Conservation (phyloP, 495 filamentous ascomycete species). For the Neurospora sp. region DNA sequence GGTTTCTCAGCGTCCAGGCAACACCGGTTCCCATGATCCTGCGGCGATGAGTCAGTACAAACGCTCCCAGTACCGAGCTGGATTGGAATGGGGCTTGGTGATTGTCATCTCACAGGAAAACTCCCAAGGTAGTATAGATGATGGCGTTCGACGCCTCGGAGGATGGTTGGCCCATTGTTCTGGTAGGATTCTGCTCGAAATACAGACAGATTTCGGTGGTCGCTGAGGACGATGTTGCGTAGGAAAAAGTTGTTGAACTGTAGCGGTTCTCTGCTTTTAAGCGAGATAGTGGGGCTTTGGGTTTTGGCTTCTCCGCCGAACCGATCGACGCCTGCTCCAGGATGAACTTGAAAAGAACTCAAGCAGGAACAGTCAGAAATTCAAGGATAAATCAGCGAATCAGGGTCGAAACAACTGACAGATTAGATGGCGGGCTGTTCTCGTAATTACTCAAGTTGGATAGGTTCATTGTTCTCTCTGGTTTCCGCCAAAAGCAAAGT, state of each 20-base stretch:
- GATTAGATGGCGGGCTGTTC: not conserved
- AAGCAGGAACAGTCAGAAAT: not conserved
- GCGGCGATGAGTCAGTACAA: not conserved
- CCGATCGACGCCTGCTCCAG: not conserved
- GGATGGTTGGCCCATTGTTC: constrained; percentile 56
- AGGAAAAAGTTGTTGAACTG: not conserved
- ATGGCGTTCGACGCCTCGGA: constrained; percentile 62
- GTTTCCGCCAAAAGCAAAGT: not conserved
- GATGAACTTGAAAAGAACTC: not conserved
- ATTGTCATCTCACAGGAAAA: constrained; percentile 49
- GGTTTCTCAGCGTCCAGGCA: constrained; percentile 58
- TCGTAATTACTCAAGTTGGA: not conserved
- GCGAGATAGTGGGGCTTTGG: not conserved
- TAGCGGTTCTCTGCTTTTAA: not conserved
- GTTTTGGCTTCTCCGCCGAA: not conserved
- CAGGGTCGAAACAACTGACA: not conserved
- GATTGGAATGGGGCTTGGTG: not conserved
- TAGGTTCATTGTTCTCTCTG: not conserved
- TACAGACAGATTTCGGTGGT: not conserved
- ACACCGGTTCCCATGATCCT: constrained; percentile 55
- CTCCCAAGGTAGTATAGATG: constrained; percentile 62
- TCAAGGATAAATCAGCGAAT: not conserved
- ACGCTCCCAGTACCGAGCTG: not conserved
- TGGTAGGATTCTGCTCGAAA: not conserved
- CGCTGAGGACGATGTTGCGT: not conserved